Percentiles rank a stretch among this genome's conserved stretches.
Conservation (phyloP, 2,329 filamentous ascomycete genomes). For the Diaporthe australafricana region DNA sequence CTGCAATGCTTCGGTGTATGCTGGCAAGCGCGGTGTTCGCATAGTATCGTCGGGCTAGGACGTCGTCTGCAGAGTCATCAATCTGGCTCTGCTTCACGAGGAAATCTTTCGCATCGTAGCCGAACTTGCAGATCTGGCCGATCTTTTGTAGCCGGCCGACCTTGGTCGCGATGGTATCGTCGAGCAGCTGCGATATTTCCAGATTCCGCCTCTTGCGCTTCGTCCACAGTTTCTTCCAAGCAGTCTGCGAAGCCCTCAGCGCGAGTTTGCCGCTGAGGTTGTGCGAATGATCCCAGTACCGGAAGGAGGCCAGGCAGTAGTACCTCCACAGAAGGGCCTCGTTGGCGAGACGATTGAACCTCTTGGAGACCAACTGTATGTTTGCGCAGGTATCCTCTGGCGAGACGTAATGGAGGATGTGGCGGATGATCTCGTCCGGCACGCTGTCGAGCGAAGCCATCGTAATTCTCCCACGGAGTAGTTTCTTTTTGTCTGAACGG, state of each 20-base stretch:
- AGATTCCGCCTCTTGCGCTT: conserved; percentile 65
- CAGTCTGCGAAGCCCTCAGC: conserved; percentile 64
- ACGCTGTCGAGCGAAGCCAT: conserved; percentile 60
- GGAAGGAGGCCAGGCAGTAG: conserved; percentile 77
- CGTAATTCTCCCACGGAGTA: conserved; percentile 1
- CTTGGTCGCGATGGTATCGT: conserved; percentile 78
- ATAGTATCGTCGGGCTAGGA: conserved; percentile 83
- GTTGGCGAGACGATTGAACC: conserved; percentile 73
- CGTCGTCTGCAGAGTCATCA: conserved; percentile 73
- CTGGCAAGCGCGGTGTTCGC: conserved; percentile 79
- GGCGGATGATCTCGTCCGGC: conserved; percentile 87
- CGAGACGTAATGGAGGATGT: conserved; percentile 75
- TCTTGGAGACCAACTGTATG: conserved; percentile 68
- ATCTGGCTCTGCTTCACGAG: conserved; percentile 74
- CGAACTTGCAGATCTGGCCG: conserved; percentile 76
- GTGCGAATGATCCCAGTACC: conserved; percentile 79
- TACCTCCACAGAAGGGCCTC: conserved; percentile 84
- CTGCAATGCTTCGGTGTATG: conserved; percentile 83
- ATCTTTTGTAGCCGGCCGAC: conserved; percentile 76
- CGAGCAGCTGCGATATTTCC: conserved; percentile 65
- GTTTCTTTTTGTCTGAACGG: background rate
- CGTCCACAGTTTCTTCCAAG: conserved; percentile 81
- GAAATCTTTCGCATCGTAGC: conserved; percentile 91
- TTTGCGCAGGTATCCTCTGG: conserved; percentile 64
- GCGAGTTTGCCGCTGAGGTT: conserved; percentile 67